Evolutionary conservation across 768 basidiomycete species (phyloP), one percentile per base, ranked within the genome.

Genomic region (Hortiboletus campestris): DNA sequence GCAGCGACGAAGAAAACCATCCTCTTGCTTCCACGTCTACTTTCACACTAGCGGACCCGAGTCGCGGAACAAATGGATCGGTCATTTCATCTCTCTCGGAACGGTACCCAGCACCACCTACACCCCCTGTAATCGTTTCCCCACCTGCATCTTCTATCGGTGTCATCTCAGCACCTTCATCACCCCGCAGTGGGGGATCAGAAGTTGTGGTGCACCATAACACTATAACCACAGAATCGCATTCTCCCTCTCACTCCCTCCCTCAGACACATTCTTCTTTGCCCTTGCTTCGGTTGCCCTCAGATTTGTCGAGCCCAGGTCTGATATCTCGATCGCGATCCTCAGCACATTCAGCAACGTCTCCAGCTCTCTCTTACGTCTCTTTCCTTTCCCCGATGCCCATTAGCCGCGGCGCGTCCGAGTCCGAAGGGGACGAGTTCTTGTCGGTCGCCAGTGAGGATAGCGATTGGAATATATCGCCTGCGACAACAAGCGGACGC

Each of bases 11-110:
- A 19, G 56, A 56, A 17, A 16, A 39, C 16, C 25, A 54, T 17
- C 49, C 48, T 12, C 38, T 17, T 16, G 38, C 45, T 17, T 49
- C 54, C 14, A 20, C 38, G 0, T 25, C 64, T n/a, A 28, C 45
- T 38, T 46, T 56, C 29, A 48, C 49, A 13, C 31, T 28, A 31
- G 20, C 31, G 10, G 43, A 41, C 16, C 11, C 41, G 11, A 42
- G 46, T 41, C 19, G 25, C 2, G 45, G 40, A 36, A 31, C 11
- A 12, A 53, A 56, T 2, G 56, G 0, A 16, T 63, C 63, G 1
- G 9, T 57, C 31, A 36, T 70, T n/a, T 61, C 63, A 2, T 71
- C 69, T 17, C 63, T 71, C 9, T 71, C 69, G 8, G 67, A 71
- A 39, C 65, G 69, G 14, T 71, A 71, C 48, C 71, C 69, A 14